Base-by-base conservation (phyloP, 805 yeast species). In the Lipomyces kockii region DNA sequence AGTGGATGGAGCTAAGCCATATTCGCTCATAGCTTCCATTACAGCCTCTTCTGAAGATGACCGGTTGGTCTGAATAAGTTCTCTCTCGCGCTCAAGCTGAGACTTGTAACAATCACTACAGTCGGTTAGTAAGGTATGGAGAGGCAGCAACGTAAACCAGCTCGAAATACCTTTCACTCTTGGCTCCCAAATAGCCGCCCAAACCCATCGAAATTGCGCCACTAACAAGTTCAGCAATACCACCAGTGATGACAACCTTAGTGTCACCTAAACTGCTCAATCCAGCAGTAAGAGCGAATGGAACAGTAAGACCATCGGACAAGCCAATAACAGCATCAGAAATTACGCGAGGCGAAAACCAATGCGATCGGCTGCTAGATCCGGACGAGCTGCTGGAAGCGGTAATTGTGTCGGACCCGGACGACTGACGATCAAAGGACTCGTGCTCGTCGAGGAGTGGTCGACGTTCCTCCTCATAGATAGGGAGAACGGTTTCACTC, bases 151-250 rank as follows among this genome's bases (percentile, higher is more conserved):
- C 2, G 2, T 6, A 8, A n/a, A 27, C 14, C 5, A 12, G 22
- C n/a, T 12, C 14, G 6, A 43, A 5, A n/a, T 43, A n/a, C 49
- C 49, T 80, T 80, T 94, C 99, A 14, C 93, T 87, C 78, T 89
- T 89, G 55, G 99, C 99, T 37, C 98, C 99, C 65, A 94, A 83
- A 78, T 86, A 94, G 37, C 99, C 99, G 66, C 99, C 99, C 64
- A 94, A 85, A 8, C 99, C 98, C 99, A 94, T 94, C 35, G 97
- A 90, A 62, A 94, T 93, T 57, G 98, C 97, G 60, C 99, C 99
- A 5, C 97, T 90, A 2, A 94, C 96, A 73, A 94, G 86, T 81
- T 94, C 99, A 9, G 98, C 98, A 85, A 94, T 86, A 29, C 98
- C 99, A 83, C 98, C 99, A 34, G 98, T 92, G 69, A 94, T 92